Evolutionary conservation across 495 filamentous ascomycete genomes (phyloP), one percentile per base, ranked within the genome.

Genomic region (Aspergillus bridgeri): DNA sequence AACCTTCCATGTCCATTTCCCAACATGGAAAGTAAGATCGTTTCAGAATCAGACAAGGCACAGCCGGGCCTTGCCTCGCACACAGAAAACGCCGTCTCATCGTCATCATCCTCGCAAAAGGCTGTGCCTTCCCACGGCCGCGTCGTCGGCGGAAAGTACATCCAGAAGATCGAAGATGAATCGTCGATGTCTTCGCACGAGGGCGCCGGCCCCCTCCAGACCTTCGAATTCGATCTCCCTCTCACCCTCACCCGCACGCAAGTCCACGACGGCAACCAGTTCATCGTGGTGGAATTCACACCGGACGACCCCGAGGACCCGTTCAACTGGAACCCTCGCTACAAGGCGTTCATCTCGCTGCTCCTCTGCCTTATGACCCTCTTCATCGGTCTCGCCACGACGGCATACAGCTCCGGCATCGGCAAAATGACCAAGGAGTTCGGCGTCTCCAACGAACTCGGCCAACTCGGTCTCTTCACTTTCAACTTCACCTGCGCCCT

Each of bases 301-400:
- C 57, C 69, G 6, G 71, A 66, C 3, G 77, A 79, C 42, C 68
- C 65, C 18, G 67, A 77, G 51, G 72, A 78, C 56, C 77, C 77
- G 5, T 79, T 79, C 70, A 79, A 79, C 53, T 79, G 77, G 77
- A 69, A 60, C 50, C 22, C 15, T 2, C 60, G 57, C 20, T 52
- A 65, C 21, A 78, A 77, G 61, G 69, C 67, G 6, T 71, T 77
- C 62, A 72, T 79, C 57, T 72, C 73, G n/a, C 9, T 65, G 19
- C 62, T 74, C 8, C 74, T 79, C 33, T 77, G 74, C 49, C 52
- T 71, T 8, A 79, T 79, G 76, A 78, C 76, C 8, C 65, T 79
- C 8, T 78, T 77, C 66, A 75, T 78, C 52, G 76, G 76, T 60
- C 69, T 79, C 21, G 75, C 75, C 9, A 78, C 76, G 7, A 79